phyloP scores from a whole-genome alignment of 2,329 filamentous ascomycete genomes.

The Ceratocystis lukuohia region DNA sequence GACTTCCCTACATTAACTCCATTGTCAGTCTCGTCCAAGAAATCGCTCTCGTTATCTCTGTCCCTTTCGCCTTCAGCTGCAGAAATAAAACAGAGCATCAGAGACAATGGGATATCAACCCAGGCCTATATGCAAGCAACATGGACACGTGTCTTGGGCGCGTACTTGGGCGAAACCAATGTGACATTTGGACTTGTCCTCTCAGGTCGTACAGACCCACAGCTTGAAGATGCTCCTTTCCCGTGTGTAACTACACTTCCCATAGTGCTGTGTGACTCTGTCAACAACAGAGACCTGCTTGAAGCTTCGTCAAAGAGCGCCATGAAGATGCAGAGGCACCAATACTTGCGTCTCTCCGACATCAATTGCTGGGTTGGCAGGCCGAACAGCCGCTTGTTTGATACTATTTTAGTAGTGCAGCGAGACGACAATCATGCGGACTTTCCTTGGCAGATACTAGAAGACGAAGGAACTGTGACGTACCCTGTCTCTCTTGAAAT shows the following conservation, averaged over 20 bases:
- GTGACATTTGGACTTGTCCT: slow-evolving; percentile 72
- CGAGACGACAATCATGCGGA: slow-evolving; percentile 12
- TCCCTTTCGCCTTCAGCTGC: slow-evolving; percentile 1
- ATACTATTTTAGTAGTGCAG: slow-evolving; percentile 77
- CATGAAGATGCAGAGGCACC: slow-evolving; percentile 50
- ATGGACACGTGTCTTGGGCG: slow-evolving; percentile 62
- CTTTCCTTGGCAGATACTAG: slow-evolving; percentile 43
- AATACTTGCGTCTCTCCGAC: slow-evolving; percentile 55
- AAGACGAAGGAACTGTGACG: slow-evolving; percentile 58
- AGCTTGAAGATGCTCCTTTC: slow-evolving; percentile 49
- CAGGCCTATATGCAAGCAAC: slow-evolving; percentile 64
- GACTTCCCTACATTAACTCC: slow-evolving; percentile 68
- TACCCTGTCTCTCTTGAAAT: slow-evolving; percentile 74
- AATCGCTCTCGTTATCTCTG: slow-evolving; percentile 24
- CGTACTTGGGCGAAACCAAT: slow-evolving; percentile 60
- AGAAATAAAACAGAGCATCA: slow-evolving; percentile 43
- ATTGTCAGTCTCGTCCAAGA: slow-evolving; percentile 30
- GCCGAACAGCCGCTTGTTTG: slow-evolving; percentile 56
- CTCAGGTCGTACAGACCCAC: slow-evolving; percentile 54
- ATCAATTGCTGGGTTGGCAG: slow-evolving; percentile 61
- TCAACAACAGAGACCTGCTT: slow-evolving; percentile 45
- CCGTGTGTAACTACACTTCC: slow-evolving; percentile 77
- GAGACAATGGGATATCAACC: slow-evolving; percentile 49
- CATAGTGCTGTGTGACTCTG: slow-evolving; percentile 33
- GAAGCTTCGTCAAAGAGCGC: slow-evolving; percentile 52